Conservation (phyloP, 495 filamentous ascomycete genomes). For the Neurospora discreta region DNA sequence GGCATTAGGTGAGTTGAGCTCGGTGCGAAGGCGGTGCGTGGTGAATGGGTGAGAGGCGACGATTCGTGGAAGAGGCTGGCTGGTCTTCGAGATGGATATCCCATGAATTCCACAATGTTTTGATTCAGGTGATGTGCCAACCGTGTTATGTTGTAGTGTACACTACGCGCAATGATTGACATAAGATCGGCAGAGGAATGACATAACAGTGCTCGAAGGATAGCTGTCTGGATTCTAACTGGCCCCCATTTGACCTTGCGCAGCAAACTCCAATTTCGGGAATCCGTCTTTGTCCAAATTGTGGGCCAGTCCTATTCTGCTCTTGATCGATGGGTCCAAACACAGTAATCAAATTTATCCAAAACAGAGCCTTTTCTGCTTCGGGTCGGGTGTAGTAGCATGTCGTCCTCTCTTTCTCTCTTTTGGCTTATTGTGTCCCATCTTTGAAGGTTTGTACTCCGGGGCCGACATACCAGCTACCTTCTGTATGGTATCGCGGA, state of each 20-base stretch:
- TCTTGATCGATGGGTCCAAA: background rate
- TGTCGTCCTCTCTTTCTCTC: constrained; percentile 26
- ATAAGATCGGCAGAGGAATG: background rate
- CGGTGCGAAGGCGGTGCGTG: background rate
- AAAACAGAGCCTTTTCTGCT: constrained; percentile 36
- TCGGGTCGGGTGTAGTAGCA: constrained; percentile 22
- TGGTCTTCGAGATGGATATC: background rate
- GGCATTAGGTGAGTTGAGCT: background rate
- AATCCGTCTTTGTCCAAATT: background rate
- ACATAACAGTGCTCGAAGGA: background rate
- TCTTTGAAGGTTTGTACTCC: constrained; percentile 2
- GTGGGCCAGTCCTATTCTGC: background rate
- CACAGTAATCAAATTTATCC: constrained; percentile 13
- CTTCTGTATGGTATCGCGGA: constrained; percentile 65
- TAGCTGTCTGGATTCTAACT: background rate
- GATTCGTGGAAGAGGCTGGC: background rate
- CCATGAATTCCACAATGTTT: background rate
- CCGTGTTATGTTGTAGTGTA: background rate
- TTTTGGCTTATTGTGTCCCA: constrained; percentile 22
- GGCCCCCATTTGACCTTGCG: background rate
- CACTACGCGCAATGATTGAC: background rate
- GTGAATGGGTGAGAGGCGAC: background rate
- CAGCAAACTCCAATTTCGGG: background rate
- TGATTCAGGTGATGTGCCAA: background rate
- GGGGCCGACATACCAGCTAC: constrained; percentile 13